These are phyloP conservation scores for Piromyces sp. DNA, from an alignment of 192 early-diverging fungal genomes.

Conservation along the genomic window DNA sequence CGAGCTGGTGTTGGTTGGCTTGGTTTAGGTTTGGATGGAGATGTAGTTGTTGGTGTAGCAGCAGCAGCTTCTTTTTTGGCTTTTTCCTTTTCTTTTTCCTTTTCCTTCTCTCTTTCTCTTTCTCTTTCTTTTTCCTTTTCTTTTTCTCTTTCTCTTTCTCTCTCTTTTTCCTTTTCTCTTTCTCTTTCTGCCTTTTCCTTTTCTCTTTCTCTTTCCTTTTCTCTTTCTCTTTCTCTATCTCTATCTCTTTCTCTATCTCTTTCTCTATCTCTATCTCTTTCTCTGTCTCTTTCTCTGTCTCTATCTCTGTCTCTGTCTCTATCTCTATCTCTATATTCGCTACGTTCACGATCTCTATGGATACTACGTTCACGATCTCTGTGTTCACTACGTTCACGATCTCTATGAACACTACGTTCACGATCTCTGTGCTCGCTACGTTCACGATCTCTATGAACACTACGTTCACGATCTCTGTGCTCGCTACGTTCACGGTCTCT, in stretches of 20 bases:
- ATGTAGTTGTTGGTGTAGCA: constrained; percentile 5
- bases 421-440: not conserved
- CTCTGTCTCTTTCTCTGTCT: not conserved
- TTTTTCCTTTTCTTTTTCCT: constrained; percentile 7
- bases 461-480: not conserved
- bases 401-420: not conserved
- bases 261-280: not conserved
- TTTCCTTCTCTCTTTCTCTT: constrained; percentile 4
- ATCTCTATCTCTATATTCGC: constrained; percentile 8
- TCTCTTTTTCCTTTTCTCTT: constrained; percentile 6
- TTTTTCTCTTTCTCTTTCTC: constrained; percentile 3
- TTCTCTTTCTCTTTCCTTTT: not conserved
- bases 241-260: constrained; percentile 5
- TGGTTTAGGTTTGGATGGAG: constrained; percentile 2
- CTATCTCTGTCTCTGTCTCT: not conserved
- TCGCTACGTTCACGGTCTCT: not conserved
- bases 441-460: not conserved
- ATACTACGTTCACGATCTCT: not conserved
- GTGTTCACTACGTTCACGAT: not conserved
- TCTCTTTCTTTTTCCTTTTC: not conserved
- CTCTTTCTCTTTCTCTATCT: constrained; percentile 2
- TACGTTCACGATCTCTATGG: not conserved
- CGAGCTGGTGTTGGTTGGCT: not conserved
- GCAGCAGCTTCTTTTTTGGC: constrained; percentile 12
- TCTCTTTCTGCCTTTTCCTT: constrained; percentile 1